phyloP scores from a whole-genome alignment of 805 yeast species.

The Teunomyces gatunensis region DNA sequence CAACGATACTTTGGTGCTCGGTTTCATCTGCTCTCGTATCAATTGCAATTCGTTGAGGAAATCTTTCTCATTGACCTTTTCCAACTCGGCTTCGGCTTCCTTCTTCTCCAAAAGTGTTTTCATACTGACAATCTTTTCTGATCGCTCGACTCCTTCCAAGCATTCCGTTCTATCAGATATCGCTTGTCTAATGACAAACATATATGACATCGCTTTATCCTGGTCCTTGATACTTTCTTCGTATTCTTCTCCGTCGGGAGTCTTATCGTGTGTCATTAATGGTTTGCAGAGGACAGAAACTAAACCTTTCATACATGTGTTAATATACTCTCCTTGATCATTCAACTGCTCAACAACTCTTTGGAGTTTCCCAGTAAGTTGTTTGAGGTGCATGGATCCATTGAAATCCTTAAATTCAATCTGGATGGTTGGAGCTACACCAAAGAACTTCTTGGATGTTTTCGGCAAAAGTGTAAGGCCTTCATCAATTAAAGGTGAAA shows the following conservation, averaged over 20 bases:
- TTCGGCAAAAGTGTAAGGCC: constrained; percentile 33
- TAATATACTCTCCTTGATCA: constrained; percentile 49
- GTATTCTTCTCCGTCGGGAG: constrained; percentile 75
- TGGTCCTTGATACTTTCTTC: constrained; percentile 71
- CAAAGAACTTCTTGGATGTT: constrained; percentile 31
- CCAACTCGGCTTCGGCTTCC: constrained; percentile 22
- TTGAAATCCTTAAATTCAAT: constrained; percentile 13
- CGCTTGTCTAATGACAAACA: constrained; percentile 51
- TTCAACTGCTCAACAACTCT: constrained; percentile 39
- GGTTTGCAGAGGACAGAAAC: constrained; percentile 45
- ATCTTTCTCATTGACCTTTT: constrained; percentile 22
- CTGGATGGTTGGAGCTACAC: constrained; percentile 26
- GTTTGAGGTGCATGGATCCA: constrained; percentile 18
- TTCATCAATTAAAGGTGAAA: constrained; percentile 21
- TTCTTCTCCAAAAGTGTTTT: constrained; percentile 18
- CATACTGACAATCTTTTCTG: constrained; percentile 15
- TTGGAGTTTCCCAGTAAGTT: constrained; percentile 20
- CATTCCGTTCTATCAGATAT: constrained; percentile 43
- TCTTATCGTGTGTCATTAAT: constrained; percentile 44
- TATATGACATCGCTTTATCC: constrained; percentile 59
- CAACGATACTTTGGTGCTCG: constrained; percentile 29
- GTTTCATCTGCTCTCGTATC: constrained; percentile 22
- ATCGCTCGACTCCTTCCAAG: constrained; percentile 33
- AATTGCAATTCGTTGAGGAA: constrained; percentile 23
- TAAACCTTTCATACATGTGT: constrained; percentile 49